Conservation (phyloP, 2,329 filamentous ascomycete genomes). For the Penicillium sclerotigenum region DNA sequence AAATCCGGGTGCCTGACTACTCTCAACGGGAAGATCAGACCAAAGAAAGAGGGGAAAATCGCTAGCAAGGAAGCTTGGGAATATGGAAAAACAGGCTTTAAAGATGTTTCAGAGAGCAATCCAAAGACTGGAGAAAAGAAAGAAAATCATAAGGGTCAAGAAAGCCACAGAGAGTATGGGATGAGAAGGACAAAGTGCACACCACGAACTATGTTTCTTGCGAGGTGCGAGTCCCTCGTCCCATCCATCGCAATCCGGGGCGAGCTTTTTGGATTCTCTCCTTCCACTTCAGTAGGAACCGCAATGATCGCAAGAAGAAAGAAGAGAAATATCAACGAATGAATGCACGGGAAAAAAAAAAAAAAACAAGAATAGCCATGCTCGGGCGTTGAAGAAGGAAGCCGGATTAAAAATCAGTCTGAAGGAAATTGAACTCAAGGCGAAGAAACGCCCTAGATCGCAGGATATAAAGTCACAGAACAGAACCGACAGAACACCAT, state of each 20-base stretch:
- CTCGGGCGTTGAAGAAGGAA: conserved; percentile 8
- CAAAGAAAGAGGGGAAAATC: conserved; percentile 7
- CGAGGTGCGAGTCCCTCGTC: neutral
- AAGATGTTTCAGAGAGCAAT: neutral
- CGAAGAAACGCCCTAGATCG: neutral
- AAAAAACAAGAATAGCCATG: conserved; percentile 10
- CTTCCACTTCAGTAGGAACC: neutral
- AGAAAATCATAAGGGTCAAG: conserved; percentile 1
- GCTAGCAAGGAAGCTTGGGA: conserved; percentile 19
- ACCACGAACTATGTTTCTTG: neutral
- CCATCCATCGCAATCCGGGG: neutral
- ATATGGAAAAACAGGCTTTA: conserved; percentile 22
- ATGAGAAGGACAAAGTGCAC: neutral
- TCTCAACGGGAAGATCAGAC: neutral
- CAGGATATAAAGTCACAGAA: conserved; percentile 7
- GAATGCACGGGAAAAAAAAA: conserved; percentile 11
- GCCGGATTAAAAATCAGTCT: conserved; percentile 14
- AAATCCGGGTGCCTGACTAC: neutral
- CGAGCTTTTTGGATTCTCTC: conserved; percentile 1
- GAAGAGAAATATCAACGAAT: conserved; percentile 15
- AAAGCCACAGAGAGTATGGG: neutral
- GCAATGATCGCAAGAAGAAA: conserved; percentile 8
- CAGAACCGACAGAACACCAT: conserved; percentile 22
- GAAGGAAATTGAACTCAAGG: neutral
- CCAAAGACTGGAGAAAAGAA: conserved; percentile 4